Evolutionary conservation across 179 eudicot species (phyloP).

Genomic region (Heliamphora pulchella): DNA sequence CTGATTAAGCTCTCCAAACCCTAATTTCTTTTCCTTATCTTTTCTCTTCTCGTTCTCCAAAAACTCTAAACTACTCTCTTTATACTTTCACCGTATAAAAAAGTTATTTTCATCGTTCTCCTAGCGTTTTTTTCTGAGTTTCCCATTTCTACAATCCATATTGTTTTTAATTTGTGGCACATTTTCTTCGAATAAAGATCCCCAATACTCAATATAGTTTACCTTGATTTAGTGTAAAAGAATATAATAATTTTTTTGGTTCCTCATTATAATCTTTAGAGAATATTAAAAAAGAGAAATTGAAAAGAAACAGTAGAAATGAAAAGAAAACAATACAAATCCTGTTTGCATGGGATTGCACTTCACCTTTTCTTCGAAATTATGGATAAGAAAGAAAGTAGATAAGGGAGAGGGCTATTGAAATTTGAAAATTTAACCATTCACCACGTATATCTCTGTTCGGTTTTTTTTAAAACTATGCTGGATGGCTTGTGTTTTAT

Average conservation of each 20-base stretch:
- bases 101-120: too few species aligned
- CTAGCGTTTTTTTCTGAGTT: too few species aligned
- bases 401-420: not conserved
- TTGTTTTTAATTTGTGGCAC: too few species aligned
- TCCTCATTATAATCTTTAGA: not conserved
- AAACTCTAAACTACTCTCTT: too few species aligned
- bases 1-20: too few species aligned
- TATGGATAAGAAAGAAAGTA: not conserved
- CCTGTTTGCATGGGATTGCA: not conserved
- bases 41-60: too few species aligned
- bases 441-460: not conserved
- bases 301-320: not conserved
- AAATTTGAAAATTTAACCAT: not conserved
- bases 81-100: too few species aligned
- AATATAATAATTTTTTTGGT: not conserved
- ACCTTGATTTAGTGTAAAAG: not conserved
- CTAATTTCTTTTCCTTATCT: too few species aligned
- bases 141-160: too few species aligned
- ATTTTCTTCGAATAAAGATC: too few species aligned
- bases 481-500: not conserved
- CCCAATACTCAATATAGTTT: too few species aligned
- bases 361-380: not conserved
- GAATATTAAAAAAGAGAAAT: not conserved
- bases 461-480: not conserved
- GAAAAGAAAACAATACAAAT: too few species aligned